phyloP scores from a whole-genome alignment of 352 stramenopile species.

The Thraustotheca clavata region DNA sequence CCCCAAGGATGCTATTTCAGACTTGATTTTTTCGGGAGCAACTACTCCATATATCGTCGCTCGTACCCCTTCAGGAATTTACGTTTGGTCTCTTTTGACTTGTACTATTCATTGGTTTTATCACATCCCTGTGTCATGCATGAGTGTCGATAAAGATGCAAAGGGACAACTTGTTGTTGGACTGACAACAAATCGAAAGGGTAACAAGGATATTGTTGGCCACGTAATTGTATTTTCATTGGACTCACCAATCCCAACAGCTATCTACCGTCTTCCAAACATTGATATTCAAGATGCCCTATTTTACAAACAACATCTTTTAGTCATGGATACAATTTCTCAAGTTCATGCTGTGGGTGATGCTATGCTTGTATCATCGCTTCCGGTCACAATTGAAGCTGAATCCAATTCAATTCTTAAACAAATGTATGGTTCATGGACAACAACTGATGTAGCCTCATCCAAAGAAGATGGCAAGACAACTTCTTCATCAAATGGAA shows the following conservation, averaged over 20 bases:
- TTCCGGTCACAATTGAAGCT: conserved; percentile 20
- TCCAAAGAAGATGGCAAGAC: conserved; percentile 19
- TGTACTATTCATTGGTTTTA: conserved; percentile 54
- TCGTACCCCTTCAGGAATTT: conserved; percentile 41
- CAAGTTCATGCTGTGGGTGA: conserved; percentile 8
- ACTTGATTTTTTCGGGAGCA: conserved; percentile 50
- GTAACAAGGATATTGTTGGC: not conserved
- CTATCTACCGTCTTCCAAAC: conserved; percentile 3
- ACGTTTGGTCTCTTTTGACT: conserved; percentile 69
- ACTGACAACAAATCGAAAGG: not conserved
- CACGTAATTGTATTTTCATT: conserved; percentile 11
- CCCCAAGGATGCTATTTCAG: conserved; percentile 41
- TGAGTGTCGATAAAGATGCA: not conserved
- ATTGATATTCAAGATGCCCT: not conserved
- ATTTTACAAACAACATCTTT: conserved; percentile 10
- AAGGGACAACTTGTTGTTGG: not conserved
- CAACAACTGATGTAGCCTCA: conserved; percentile 20
- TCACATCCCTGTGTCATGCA: not conserved
- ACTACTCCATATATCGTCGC: conserved; percentile 58
- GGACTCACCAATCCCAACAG: conserved; percentile 1
- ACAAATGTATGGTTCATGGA: conserved; percentile 26
- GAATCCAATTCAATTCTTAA: conserved; percentile 21
- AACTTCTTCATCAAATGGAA: conserved; percentile 19
- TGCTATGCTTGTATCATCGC: not conserved
- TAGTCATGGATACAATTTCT: conserved; percentile 12